phyloP scores from a whole-genome alignment of 495 filamentous ascomycete species.

The Penicillium fimorum region DNA sequence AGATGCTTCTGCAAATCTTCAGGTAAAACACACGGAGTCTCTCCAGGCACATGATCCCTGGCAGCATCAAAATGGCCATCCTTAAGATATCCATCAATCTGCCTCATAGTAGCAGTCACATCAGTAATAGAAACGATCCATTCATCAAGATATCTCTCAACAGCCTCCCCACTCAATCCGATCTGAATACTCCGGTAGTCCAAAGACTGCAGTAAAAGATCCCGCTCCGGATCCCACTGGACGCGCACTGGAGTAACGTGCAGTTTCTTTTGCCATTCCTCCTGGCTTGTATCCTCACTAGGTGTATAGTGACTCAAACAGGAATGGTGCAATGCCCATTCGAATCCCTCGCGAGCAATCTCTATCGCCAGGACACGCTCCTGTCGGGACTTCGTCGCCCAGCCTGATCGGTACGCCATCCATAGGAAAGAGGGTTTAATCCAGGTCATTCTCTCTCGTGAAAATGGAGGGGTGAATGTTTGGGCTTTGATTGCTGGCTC shows the following conservation, averaged over 20 bases:
- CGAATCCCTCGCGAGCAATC: slow-evolving; percentile 46
- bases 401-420: slow-evolving; percentile 63
- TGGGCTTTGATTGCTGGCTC: slow-evolving; percentile 50
- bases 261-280: slow-evolving; percentile 23
- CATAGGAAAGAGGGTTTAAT: slow-evolving; percentile 64
- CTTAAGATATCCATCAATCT: slow-evolving; percentile 45
- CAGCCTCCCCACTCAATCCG: slow-evolving; percentile 48
- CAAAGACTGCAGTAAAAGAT: slow-evolving; percentile 38
- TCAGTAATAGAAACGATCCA: slow-evolving; percentile 56
- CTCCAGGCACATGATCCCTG: slow-evolving; percentile 42
- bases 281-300: slow-evolving; percentile 12
- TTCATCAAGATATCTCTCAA: slow-evolving; percentile 46
- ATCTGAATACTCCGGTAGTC: slow-evolving; percentile 59
- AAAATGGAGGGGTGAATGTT: slow-evolving; percentile 51
- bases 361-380: slow-evolving; percentile 53
- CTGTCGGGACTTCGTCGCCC: slow-evolving; percentile 50
- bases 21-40: slow-evolving; percentile 45
- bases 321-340: slow-evolving; percentile 34
- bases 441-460: slow-evolving; percentile 61
- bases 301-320: slow-evolving; percentile 16
- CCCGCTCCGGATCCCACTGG: slow-evolving; percentile 64
- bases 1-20: slow-evolving; percentile 31
- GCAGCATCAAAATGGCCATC: slow-evolving; percentile 35
- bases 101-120: slow-evolving; percentile 53
- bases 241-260: slow-evolving; percentile 46